These are phyloP conservation scores for Saitozyma podzolica DNA, from an alignment of 768 basidiomycete species.

Conservation along the genomic window DNA sequence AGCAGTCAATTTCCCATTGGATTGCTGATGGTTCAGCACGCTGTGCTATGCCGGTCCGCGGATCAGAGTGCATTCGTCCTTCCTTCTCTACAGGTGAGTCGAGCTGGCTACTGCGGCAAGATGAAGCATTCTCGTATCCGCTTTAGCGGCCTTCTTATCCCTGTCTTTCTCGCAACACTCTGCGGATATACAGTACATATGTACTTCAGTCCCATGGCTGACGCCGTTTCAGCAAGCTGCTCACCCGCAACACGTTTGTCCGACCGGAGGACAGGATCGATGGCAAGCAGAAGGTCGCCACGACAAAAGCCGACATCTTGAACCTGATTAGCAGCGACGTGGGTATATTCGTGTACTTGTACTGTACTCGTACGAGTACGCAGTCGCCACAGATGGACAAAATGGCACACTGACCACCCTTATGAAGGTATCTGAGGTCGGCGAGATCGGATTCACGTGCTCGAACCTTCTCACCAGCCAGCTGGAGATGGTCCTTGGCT, in stretches of 20 bases:
- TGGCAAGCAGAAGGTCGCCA: conserved; percentile 4
- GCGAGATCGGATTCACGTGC: too few relatives aligned
- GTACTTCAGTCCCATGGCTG: not conserved
- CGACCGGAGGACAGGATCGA: not conserved
- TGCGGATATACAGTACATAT: too few relatives aligned
- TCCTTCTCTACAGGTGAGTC: conserved; percentile 32
- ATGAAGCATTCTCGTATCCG: too few relatives aligned
- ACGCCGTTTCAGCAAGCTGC: conserved; percentile 24
- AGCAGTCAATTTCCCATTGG: not conserved
- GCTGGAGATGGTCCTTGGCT: conserved; percentile 31
- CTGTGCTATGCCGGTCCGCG: conserved; percentile 10
- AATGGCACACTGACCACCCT: too few relatives aligned
- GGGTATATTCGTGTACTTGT: too few relatives aligned
- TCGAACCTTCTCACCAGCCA: too few relatives aligned
- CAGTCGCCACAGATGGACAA: too few relatives aligned
- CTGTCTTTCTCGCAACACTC: not conserved
- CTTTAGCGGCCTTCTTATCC: too few relatives aligned
- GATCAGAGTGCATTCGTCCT: conserved; percentile 21
- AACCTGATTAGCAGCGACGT: conserved; percentile 37
- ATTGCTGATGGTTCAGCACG: conserved; percentile 14
- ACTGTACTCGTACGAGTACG: too few relatives aligned
- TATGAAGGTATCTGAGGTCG: too few relatives aligned
- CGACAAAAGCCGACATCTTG: conserved; percentile 38
- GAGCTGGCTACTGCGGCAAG: not conserved
- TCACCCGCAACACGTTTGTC: conserved; percentile 31